These are phyloP conservation scores for Talaromyces marneffei DNA, from an alignment of 2,329 filamentous ascomycete genomes.

Conservation along the genomic window DNA sequence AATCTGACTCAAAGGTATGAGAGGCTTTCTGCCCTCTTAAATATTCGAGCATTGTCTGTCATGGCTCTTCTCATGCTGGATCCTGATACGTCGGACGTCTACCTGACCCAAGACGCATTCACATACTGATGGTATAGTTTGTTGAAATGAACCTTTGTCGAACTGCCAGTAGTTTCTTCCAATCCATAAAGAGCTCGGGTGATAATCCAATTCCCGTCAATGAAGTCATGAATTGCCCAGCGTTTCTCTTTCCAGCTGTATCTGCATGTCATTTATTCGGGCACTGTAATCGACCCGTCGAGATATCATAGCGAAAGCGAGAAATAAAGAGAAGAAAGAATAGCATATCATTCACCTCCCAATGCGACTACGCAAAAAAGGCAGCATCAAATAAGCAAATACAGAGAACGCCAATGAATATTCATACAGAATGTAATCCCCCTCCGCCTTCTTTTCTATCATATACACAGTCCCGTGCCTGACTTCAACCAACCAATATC, in stretches of 20 bases:
- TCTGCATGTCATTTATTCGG: not conserved
- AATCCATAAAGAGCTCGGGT: not conserved
- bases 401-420: not conserved
- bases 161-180: not conserved
- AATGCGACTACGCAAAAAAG: conserved; percentile 1
- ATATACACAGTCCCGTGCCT: not conserved
- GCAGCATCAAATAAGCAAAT: not conserved
- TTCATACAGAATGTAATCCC: not conserved
- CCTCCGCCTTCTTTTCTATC: not conserved
- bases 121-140: not conserved
- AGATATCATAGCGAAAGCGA: not conserved
- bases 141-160: not conserved
- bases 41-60: not conserved
- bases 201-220: not conserved
- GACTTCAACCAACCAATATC: not conserved
- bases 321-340: not conserved
- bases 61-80: not conserved
- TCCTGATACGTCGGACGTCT: not conserved
- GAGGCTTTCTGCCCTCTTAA: not conserved
- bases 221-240: not conserved
- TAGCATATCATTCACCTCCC: conserved; percentile 5
- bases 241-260: not conserved
- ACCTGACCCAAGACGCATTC: not conserved
- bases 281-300: not conserved
- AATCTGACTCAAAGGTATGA: not conserved